phyloP scores from a whole-genome alignment of 164 flowering plant species.

The Magnolia officinalis region DNA sequence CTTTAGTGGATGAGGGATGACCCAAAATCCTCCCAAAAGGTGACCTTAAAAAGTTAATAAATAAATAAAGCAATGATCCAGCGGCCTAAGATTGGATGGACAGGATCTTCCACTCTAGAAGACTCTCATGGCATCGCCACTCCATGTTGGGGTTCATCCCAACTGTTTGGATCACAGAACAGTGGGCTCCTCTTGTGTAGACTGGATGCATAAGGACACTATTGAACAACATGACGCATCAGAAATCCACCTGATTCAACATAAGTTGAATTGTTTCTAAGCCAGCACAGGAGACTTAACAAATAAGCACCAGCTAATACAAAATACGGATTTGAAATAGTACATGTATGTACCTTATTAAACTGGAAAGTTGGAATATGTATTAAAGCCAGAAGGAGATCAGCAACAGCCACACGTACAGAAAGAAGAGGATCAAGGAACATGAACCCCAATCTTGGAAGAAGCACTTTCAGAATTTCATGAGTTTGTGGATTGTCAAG shows the following conservation, averaged over 20 bases:
- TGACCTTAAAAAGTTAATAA: no score
- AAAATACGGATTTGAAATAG: background rate
- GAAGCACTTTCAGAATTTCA: constrained; percentile 84
- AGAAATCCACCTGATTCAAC: background rate
- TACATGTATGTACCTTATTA: constrained; percentile 57
- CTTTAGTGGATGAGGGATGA: no score
- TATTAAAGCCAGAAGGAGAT: constrained; percentile 72
- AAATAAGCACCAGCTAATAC: constrained; percentile 3
- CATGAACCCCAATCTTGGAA: constrained; percentile 75
- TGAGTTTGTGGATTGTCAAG: constrained; percentile 94
- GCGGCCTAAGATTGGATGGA: no score
- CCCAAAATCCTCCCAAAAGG: no score
- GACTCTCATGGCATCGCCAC: no score
- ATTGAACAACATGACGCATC: background rate
- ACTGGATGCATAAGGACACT: background rate
- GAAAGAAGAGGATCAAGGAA: constrained; percentile 58
- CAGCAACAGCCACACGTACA: constrained; percentile 51
- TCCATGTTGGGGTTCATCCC: no score
- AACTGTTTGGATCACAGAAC: no score
- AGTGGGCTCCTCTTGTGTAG: background rate
- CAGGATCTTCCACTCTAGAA: no score
- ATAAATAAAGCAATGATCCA: no score
- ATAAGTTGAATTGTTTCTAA: background rate
- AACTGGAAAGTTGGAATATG: constrained; percentile 68
- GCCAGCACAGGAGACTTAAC: background rate